Conservation (phyloP, 176 grass and related monocot species). For the Oryza glumipatula region DNA sequence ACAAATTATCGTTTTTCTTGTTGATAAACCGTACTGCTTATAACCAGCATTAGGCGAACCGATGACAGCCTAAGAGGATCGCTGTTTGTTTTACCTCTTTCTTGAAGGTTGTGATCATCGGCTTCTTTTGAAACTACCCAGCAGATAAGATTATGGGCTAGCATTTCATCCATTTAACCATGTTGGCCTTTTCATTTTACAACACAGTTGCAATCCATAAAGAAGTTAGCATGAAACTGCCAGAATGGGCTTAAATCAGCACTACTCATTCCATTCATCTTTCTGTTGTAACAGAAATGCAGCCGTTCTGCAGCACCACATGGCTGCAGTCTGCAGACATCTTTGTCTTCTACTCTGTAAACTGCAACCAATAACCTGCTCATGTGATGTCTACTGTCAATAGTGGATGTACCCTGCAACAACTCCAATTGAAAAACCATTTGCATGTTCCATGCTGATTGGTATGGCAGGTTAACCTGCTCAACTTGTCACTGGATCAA, state of each 20-base stretch:
- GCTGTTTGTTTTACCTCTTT: not conserved
- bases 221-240: not conserved
- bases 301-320: too few relatives aligned
- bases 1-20: too few relatives aligned
- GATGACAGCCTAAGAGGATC: too few relatives aligned
- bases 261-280: too few relatives aligned
- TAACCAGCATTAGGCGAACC: too few relatives aligned
- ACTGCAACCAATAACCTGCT: not conserved
- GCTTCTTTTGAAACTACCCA: not conserved
- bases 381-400: not conserved
- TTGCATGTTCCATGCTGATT: not conserved
- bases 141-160: not conserved
- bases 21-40: too few relatives aligned
- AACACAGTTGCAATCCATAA: not conserved
- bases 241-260: too few relatives aligned
- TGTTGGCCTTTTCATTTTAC: not conserved
- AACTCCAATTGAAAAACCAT: constrained; percentile 12
- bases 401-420: not conserved
- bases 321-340: too few relatives aligned
- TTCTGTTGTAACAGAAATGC: too few relatives aligned
- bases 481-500: not conserved
- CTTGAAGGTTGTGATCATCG: not conserved
- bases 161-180: not conserved
- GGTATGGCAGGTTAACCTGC: constrained; percentile 37
- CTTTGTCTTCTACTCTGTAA: too few relatives aligned